These are phyloP conservation scores for Tricholomella constricta DNA, from an alignment of 768 basidiomycete species.

Conservation along the genomic window DNA sequence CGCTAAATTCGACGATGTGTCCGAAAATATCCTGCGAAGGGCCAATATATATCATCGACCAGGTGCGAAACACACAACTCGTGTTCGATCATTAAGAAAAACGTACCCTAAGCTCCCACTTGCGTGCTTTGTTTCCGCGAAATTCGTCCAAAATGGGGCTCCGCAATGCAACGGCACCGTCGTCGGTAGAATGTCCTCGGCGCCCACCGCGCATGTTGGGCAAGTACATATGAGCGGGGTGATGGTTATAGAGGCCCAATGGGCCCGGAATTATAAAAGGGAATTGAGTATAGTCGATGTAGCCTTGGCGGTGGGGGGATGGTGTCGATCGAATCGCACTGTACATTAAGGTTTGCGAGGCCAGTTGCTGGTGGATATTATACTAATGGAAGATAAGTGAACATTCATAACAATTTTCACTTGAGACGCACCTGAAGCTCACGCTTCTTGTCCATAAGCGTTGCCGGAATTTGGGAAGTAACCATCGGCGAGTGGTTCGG, in stretches of 20 bases:
- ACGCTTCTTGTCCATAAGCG: slow-evolving; percentile 55
- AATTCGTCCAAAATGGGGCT: slow-evolving; percentile 86
- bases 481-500: slow-evolving; percentile 51
- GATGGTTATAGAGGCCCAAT: slow-evolving; percentile 46
- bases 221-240: slow-evolving; percentile 35
- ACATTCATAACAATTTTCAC: slow-evolving; percentile 7
- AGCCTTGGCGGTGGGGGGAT: slow-evolving; percentile 46
- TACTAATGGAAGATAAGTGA: slow-evolving; percentile 31
- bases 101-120: slow-evolving; percentile 80
- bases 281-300: slow-evolving; percentile 54
- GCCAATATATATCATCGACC: slow-evolving; percentile 16
- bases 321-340: slow-evolving; percentile 43
- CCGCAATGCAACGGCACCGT: slow-evolving; percentile 42
- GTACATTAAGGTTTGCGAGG: slow-evolving; percentile 42
- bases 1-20: slow-evolving; percentile 87
- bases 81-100: slow-evolving; percentile 2
- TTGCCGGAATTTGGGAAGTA: slow-evolving; percentile 47
- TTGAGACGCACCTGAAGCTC: slow-evolving; percentile 50
- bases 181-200: slow-evolving; percentile 42
- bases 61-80: slow-evolving; percentile 11
- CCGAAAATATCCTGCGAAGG: slow-evolving; percentile 76
- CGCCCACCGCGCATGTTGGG: slow-evolving; percentile 46
- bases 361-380: slow-evolving; percentile 49
- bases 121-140: slow-evolving; percentile 71
- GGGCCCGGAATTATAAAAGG: slow-evolving; percentile 43